These are phyloP conservation scores for Cryphonectria japonica DNA, from an alignment of 2,329 filamentous ascomycete species.

Conservation along the genomic window DNA sequence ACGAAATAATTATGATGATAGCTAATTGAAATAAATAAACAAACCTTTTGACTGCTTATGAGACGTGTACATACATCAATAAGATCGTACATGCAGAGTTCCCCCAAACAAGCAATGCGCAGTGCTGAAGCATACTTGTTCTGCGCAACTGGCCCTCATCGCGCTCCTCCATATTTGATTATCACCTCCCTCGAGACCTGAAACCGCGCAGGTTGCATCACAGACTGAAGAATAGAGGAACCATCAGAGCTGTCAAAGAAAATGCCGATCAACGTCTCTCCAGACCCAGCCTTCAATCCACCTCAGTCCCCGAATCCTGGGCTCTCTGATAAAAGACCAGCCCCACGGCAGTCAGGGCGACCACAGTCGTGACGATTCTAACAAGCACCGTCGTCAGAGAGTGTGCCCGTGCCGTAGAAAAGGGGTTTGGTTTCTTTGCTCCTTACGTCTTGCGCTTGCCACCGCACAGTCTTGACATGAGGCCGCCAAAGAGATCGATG, in stretches of 20 bases:
- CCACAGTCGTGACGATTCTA: slow-evolving; percentile 29
- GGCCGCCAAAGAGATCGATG: slow-evolving; percentile 29
- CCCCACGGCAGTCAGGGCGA: slow-evolving; percentile 26
- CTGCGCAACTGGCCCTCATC: slow-evolving; percentile 10
- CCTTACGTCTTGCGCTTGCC: slow-evolving; percentile 29
- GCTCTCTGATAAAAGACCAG: slow-evolving; percentile 20
- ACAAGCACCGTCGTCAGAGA: slow-evolving; percentile 28
- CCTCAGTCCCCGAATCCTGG: slow-evolving; percentile 1
- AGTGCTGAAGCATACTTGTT: slow-evolving; percentile 1
- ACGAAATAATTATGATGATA: not conserved
- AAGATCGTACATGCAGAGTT: slow-evolving; percentile 16
- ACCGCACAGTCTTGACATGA: slow-evolving; percentile 28
- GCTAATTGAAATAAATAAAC: not conserved
- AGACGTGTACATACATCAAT: slow-evolving; percentile 3
- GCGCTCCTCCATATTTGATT: not conserved
- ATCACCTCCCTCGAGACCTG: not conserved
- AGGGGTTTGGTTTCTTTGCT: slow-evolving; percentile 21
- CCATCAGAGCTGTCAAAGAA: not conserved
- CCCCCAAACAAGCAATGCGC: not conserved
- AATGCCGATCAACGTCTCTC: not conserved
- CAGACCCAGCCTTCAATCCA: slow-evolving; percentile 4
- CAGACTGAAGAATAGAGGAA: not conserved
- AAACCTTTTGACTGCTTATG: not conserved
- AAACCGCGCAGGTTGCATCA: not conserved
- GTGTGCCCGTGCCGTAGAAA: slow-evolving; percentile 17